Evolutionary conservation across 2,329 filamentous ascomycete genomes (phyloP), one percentile per base, ranked within the genome.

Genomic region (Fusarium udum): DNA sequence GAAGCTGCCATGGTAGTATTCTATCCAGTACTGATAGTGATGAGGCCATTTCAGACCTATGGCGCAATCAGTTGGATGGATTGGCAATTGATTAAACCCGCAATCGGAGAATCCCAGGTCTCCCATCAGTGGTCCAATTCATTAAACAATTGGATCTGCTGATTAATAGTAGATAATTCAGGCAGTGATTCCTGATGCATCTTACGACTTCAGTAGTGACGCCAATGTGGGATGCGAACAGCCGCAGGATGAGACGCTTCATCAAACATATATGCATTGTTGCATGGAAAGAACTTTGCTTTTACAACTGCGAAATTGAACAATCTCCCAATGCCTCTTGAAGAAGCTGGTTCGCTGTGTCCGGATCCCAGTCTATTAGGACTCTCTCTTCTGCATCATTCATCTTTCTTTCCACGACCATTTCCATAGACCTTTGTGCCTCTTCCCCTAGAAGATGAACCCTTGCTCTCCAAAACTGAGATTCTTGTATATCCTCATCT

Each of bases 31-130:
- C 6, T 24, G 43, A 51, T 34, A 56, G 37, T 13, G 39, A 67
- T 69, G 74, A 67, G 61, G 56, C 67, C 65, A 76, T 75, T 70
- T 70, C 61, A 55, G 64, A 46, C 51, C 46, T 58, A 76, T 76
- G 73, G 72, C 74, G 74, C 74, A 71, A 76, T 76, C 63, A 46
- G 45, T 56, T 53, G 13, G 48, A 42, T 13, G 43, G 16, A 76
- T 76, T 75, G 69, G 49, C 72, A 76, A 75, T 75, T 43, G 40
- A 18, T 32, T 32, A 48, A 62, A 62, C 14, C 51, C 51, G 51
- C 51, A 55, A 55, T 55, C 34, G 34, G 51, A 55, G 34, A 36
- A 55, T 4, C n/a, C 24, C 18, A 28, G 6, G 10, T 24, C 51
- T 31, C 14, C 7, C 2, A 40, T 31, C 7, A 55, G 51, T 55